Evolutionary conservation across 2,329 filamentous ascomycete genomes (phyloP).

Genomic region (Cordyceps cateniannulata): DNA sequence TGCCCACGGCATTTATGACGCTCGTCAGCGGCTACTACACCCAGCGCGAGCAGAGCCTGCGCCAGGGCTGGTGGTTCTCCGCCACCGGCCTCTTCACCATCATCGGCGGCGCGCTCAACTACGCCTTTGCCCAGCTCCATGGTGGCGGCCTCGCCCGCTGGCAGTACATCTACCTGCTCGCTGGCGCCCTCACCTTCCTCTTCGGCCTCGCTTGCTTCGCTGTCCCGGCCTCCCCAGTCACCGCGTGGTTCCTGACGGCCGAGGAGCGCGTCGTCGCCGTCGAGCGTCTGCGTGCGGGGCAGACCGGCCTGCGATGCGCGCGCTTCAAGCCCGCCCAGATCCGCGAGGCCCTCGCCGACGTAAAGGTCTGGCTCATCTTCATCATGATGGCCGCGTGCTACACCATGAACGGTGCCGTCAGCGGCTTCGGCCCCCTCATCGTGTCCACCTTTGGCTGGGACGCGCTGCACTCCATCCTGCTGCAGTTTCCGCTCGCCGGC

Average conservation of each 20-base stretch:
- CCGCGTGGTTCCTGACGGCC: constrained; percentile 18
- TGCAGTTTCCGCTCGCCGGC: constrained; percentile 67
- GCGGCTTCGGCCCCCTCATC: constrained; percentile 65
- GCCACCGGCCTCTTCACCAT: constrained; percentile 54
- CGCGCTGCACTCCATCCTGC: constrained; percentile 58
- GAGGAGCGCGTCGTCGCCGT: constrained; percentile 38
- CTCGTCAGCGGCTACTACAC: constrained; percentile 59
- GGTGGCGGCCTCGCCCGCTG: constrained; percentile 50
- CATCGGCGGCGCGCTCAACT: constrained; percentile 58
- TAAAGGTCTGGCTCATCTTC: constrained; percentile 35
- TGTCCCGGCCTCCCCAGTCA: constrained; percentile 49
- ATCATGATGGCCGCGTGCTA: constrained; percentile 51
- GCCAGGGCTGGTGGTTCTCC: constrained; percentile 64
- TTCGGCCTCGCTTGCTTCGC: constrained; percentile 60
- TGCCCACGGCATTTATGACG: constrained; percentile 62
- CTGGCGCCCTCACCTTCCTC: constrained; percentile 55
- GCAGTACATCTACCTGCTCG: constrained; percentile 67
- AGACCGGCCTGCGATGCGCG: constrained; percentile 35
- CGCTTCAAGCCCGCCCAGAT: constrained; percentile 34
- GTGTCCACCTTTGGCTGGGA: constrained; percentile 65
- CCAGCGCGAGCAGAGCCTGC: constrained; percentile 55
- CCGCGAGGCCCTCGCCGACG: constrained; percentile 33
- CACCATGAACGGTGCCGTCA: constrained; percentile 65
- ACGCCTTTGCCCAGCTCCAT: constrained; percentile 58
- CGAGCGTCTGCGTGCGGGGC: constrained; percentile 48